Evolutionary conservation across 768 basidiomycete genomes (phyloP), one percentile per base, ranked within the genome.

Genomic region (Artomyces pyxidatus): DNA sequence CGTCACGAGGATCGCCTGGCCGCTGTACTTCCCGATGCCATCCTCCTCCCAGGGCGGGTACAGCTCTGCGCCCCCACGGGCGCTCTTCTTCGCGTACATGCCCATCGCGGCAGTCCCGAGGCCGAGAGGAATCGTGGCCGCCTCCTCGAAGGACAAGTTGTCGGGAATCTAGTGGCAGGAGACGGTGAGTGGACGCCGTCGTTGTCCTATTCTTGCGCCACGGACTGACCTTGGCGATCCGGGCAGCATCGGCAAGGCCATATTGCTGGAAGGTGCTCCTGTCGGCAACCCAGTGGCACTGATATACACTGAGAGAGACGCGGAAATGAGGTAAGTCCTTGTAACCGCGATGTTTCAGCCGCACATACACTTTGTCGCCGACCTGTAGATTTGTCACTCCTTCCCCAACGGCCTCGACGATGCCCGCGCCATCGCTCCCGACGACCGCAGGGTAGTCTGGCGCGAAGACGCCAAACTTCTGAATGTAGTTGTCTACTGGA

Each of bases 81-180:
- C 32, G 51, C 68, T 60, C 32, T 46, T 37, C 42, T 49, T 57
- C 22, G 59, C 65, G 59, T 75, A 80, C 19, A 80, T 53, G 3
- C 74, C 78, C n/a, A 71, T 62, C 29, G 72, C 72, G 11, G 75
- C 73, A 21, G 74, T 73, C 6, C 69, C 67, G n/a, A 79, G 52
- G 1, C 67, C 77, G 1, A 75, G 61, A 4, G 78, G 75, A 14
- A 81, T 58, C 2, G 77, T 71, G 0, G 73, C 53, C 2, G 72
- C 77, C 48, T 75, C 63, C 10, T 76, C 78, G 50, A 73, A 76
- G 1, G 73, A 67, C 39, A 76, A 35, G 42, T 63, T 68, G 5
- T 66, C 59, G 0, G 78, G 78, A 29, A 80, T 72, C 73, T 76
- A 41, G n/a, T n/a, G 3, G 42, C 32, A 35, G 17, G 17, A 35